Conservation (phyloP, 345 rosid species). For the Eucalyptus tenuipes region DNA sequence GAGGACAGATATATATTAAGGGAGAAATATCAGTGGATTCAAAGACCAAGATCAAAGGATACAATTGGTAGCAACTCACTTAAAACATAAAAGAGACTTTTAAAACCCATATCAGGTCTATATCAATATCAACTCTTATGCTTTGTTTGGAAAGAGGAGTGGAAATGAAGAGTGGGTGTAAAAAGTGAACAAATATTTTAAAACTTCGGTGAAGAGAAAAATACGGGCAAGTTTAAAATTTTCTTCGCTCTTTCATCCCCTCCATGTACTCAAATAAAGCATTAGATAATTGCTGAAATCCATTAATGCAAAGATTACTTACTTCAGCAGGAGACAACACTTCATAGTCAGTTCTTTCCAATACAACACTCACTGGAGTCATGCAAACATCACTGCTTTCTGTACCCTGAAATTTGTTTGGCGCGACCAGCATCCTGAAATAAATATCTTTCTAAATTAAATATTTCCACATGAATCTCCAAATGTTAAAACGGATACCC, state of each 20-base stretch:
- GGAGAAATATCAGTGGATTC: neutral
- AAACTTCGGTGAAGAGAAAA: neutral
- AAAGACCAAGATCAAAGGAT: neutral
- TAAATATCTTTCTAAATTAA: neutral
- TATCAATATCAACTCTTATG: neutral
- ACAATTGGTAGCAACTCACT: neutral
- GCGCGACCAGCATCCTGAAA: neutral
- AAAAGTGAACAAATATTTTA: neutral
- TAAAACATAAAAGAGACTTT: neutral
- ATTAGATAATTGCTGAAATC: neutral
- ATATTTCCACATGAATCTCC: neutral
- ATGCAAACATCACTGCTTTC: conserved; percentile 3
- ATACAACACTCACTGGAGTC: conserved; percentile 1
- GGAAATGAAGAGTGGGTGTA: neutral
- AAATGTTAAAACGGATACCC: neutral
- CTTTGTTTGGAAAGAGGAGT: neutral
- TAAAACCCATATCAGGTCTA: neutral
- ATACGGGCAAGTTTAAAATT: neutral
- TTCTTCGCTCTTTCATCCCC: neutral
- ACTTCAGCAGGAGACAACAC: conserved; percentile 7
- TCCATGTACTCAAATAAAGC: neutral
- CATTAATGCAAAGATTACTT: neutral
- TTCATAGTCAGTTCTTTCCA: neutral
- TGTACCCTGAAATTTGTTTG: neutral
- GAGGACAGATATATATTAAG: neutral